Base-by-base conservation (phyloP, 768 basidiomycete genomes). In the Crepidotus variabilis region DNA sequence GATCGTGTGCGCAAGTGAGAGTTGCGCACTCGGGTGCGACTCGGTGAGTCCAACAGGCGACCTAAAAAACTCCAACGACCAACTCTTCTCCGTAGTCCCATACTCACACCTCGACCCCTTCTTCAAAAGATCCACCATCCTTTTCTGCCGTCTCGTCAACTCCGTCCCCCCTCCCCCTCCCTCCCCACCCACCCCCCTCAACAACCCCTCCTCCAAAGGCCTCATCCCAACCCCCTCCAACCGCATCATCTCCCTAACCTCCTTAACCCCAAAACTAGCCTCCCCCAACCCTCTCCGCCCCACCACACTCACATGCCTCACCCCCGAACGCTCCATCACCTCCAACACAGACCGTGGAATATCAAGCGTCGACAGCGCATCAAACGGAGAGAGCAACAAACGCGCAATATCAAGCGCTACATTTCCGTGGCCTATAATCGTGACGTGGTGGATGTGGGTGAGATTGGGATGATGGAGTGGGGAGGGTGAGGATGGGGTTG, bases 391-490 rank as follows among this genome's bases (percentile, higher is more conserved):
- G 58, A 99, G 83, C 6, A 98, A 81, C 67, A 98, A 92, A 4
- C 95, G 83, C 1, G 94, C 94, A 23, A 95, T 78, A 64, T 99
- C 96, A 33, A 99, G 77, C 7, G 94, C 88, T 55, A 99, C 95
- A 62, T 98, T 98, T 10, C 96, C 96, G 59, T 94, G 92, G 0
- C 97, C 96, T 46, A 98, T 87, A 53, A 99, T 73, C 1, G 91
- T 84, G 24, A 95, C 85, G 61, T 95, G 89, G 1, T 77, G 67
- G 2, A 83, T 71, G 39, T 78, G 79, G 28, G 90, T 82, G 1
- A 94, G 78, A 0, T 85, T 75, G 0, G 88, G 86, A 0, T 88
- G 77, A 0, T 78, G 67, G 35, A 8, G 8, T 16, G 35, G 16
- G 9, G 35, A 36, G 35, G 16, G 16, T 16, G 35, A 36, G 35